A percentile compares a stretch with the other conserved stretches of the same genome.
Evolutionary conservation across 192 early-diverging fungal genomes (phyloP).

Genomic region (Funneliformis geosporum): DNA sequence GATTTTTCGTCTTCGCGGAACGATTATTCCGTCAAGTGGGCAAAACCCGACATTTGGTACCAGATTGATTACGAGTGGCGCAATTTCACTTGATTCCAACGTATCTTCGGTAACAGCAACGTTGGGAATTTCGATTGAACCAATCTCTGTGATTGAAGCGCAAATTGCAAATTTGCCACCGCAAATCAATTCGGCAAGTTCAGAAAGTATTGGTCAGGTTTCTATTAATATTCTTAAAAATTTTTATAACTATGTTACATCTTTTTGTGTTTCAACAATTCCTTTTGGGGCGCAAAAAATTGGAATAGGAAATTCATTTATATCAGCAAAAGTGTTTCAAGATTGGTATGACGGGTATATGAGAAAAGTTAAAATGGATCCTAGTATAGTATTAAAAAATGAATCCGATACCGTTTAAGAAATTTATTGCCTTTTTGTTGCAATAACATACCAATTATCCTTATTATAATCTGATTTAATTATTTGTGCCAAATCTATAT

Average conservation of each 20-base stretch:
- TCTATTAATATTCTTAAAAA: constrained; percentile 64
- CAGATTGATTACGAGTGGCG: constrained; percentile 8
- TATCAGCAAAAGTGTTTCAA: constrained; percentile 28
- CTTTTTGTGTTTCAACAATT: constrained; percentile 57
- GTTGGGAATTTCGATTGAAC: constrained; percentile 94
- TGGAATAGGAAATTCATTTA: constrained; percentile 10
- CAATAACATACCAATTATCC: constrained; percentile 94
- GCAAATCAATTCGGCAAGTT: constrained; percentile 32
- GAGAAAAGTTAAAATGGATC: constrained; percentile 29
- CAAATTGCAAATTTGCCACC: constrained; percentile 50
- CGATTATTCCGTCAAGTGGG: constrained; percentile 5
- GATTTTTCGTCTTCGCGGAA: constrained; percentile 66
- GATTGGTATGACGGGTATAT: constrained; percentile 31
- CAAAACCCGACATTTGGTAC: not conserved
- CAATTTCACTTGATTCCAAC: constrained; percentile 41
- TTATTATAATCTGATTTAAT: constrained; percentile 83
- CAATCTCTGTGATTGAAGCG: constrained; percentile 68
- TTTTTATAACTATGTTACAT: constrained; percentile 77
- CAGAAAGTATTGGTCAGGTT: constrained; percentile 56
- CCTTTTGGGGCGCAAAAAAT: constrained; percentile 48
- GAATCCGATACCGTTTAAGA: not conserved
- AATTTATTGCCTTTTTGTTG: constrained; percentile 45
- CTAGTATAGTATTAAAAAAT: constrained; percentile 24
- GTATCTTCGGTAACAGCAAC: constrained; percentile 53
- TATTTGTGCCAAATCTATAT: constrained; percentile 56